Conservation (phyloP, 2,329 filamentous ascomycete species). For the Curvularia lunata region DNA sequence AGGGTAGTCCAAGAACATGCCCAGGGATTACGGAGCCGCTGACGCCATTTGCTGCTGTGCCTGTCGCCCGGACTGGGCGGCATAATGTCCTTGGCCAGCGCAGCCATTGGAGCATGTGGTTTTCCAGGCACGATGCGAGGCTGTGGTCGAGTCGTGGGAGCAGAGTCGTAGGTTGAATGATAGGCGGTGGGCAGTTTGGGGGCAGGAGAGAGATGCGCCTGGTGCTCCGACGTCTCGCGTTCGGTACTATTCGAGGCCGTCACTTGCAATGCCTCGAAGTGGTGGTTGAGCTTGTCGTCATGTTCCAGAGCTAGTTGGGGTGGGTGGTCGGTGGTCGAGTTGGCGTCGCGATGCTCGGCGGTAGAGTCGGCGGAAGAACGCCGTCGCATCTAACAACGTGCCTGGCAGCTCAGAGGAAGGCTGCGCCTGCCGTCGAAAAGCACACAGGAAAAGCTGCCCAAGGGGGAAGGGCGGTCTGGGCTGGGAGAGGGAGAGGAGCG, state of each 20-base stretch:
- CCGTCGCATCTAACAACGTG: conserved; percentile 18
- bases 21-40: conserved; percentile 65
- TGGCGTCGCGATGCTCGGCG: conserved; percentile 18
- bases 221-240: conserved; percentile 5
- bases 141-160: conserved; percentile 9
- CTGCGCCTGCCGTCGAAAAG: conserved; percentile 7
- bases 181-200: conserved; percentile 7
- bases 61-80: conserved; percentile 29
- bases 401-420: neutral
- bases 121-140: conserved; percentile 26
- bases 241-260: conserved; percentile 13
- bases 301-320: conserved; percentile 19
- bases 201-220: conserved; percentile 4
- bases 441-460: neutral
- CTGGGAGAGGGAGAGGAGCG: neutral
- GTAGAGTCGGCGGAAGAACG: conserved; percentile 9
- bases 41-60: conserved; percentile 49
- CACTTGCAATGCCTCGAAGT: conserved; percentile 18
- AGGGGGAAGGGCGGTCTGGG: conserved; percentile 1
- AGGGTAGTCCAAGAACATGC: conserved; percentile 64
- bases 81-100: conserved; percentile 39
- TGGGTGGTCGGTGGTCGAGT: conserved; percentile 12
- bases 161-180: conserved; percentile 11
- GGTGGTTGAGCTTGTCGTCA: conserved; percentile 19
- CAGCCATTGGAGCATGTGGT: conserved; percentile 20